These are phyloP conservation scores for Scheffersomyces illinoinensis DNA, from an alignment of 1,139 yeast genomes.

Conservation along the genomic window DNA sequence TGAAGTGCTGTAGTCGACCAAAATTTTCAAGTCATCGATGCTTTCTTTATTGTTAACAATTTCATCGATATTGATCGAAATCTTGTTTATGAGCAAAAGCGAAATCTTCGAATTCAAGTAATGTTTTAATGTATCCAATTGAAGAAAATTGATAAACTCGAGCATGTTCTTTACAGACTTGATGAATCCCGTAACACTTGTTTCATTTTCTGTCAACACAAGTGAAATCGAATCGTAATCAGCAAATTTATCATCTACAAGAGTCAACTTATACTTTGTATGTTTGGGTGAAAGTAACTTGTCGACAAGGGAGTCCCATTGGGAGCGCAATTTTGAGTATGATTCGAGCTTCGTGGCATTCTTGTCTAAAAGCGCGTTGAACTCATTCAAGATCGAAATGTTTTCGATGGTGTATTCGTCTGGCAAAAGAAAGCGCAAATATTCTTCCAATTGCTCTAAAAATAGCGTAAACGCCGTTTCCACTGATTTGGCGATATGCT, in stretches of 20 bases:
- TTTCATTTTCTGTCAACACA: background rate
- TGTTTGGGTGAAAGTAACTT: constrained; percentile 6
- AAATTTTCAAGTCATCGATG: constrained; percentile 20
- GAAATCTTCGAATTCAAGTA: constrained; percentile 33
- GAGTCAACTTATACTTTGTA: background rate
- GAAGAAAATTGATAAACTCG: constrained; percentile 29
- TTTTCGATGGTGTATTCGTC: constrained; percentile 19
- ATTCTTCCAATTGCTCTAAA: constrained; percentile 20
- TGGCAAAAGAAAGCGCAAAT: constrained; percentile 23
- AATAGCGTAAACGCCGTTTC: constrained; percentile 5
- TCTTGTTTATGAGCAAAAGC: constrained; percentile 26
- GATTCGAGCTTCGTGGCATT: constrained; percentile 13
- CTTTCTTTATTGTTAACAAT: constrained; percentile 21
- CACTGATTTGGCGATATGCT: constrained; percentile 6
- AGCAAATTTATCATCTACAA: constrained; percentile 4
- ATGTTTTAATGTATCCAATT: constrained; percentile 23
- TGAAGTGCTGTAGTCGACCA: constrained; percentile 22
- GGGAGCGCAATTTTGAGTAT: constrained; percentile 5
- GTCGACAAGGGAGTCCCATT: constrained; percentile 11
- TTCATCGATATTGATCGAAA: constrained; percentile 30
- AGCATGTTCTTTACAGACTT: constrained; percentile 29
- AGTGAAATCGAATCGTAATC: constrained; percentile 8
- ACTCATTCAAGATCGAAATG: constrained; percentile 14
- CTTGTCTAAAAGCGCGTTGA: constrained; percentile 15
- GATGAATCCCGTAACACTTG: constrained; percentile 11